Evolutionary conservation across 2,329 filamentous ascomycete species (phyloP).

Genomic region (Aspergillus texensis): DNA sequence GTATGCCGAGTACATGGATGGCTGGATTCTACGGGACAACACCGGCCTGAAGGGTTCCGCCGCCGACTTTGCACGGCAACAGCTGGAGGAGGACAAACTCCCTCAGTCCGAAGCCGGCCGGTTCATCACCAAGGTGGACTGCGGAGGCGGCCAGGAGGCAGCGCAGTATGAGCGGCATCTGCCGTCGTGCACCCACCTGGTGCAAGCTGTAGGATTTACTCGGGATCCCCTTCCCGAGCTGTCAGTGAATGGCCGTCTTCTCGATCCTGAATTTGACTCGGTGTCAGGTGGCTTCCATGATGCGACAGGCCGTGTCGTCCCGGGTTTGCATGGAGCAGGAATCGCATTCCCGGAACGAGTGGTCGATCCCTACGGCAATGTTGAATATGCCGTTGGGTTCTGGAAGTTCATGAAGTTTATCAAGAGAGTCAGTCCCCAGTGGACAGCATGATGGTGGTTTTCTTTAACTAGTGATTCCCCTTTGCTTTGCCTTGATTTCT

Average conservation of each 20-base stretch:
- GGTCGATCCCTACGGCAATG: constrained; percentile 62
- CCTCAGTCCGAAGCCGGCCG: constrained; percentile 49
- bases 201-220: constrained; percentile 64
- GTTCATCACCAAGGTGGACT: constrained; percentile 53
- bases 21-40: constrained; percentile 67
- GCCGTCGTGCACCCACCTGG: constrained; percentile 54
- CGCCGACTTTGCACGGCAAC: constrained; percentile 60
- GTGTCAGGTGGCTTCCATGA: constrained; percentile 53
- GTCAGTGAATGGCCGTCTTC: constrained; percentile 33
- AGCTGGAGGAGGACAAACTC: constrained; percentile 59
- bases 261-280: constrained; percentile 35
- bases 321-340: constrained; percentile 62
- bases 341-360: constrained; percentile 67
- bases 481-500: neutral
- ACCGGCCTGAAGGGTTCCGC: constrained; percentile 66
- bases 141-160: constrained; percentile 46
- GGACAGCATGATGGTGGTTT: constrained; percentile 34
- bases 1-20: constrained; percentile 64
- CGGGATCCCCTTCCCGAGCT: constrained; percentile 55
- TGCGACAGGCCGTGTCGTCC: constrained; percentile 44
- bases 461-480: neutral
- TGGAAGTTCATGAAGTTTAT: constrained; percentile 68
- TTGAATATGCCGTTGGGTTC: constrained; percentile 64
- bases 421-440: constrained; percentile 57
- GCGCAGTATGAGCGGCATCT: constrained; percentile 51